phyloP scores from a whole-genome alignment of 768 basidiomycete genomes.

The Tricholoma sp. region DNA sequence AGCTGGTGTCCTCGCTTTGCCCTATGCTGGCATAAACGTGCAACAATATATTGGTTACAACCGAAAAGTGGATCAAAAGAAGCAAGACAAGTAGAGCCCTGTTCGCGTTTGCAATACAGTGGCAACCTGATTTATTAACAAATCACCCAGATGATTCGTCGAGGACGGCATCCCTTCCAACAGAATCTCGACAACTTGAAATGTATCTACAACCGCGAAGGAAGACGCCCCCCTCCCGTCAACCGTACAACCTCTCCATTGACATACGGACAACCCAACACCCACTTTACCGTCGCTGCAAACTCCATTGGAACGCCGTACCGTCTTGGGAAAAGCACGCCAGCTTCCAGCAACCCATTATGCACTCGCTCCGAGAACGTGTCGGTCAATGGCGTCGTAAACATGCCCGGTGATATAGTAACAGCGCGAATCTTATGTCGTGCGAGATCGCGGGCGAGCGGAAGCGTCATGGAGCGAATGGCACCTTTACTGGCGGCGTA shows the following conservation, averaged over 20 bases:
- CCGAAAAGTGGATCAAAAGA: too few relatives aligned
- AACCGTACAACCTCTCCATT: constrained; percentile 50
- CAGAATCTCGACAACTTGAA: too few relatives aligned
- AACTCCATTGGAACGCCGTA: constrained; percentile 48
- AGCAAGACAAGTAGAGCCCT: too few relatives aligned
- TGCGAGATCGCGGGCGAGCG: constrained; percentile 55
- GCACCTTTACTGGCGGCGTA: constrained; percentile 57
- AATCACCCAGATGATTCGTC: too few relatives aligned
- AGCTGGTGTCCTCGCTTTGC: too few relatives aligned
- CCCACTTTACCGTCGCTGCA: constrained; percentile 44
- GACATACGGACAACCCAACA: constrained; percentile 46
- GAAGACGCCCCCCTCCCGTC: constrained; percentile 38
- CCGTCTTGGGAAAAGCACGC: constrained; percentile 38
- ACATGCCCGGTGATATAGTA: constrained; percentile 50
- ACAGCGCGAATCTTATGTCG: constrained; percentile 50
- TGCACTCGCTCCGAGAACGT: constrained; percentile 31
- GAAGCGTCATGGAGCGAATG: constrained; percentile 50
- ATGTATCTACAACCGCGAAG: constrained; percentile 19
- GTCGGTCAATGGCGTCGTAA: constrained; percentile 41
- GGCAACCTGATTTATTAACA: too few relatives aligned
- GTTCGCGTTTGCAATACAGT: too few relatives aligned
- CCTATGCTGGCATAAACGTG: too few relatives aligned
- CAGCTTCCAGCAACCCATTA: constrained; percentile 30
- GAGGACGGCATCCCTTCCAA: too few relatives aligned
- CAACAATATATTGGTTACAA: too few relatives aligned